Base-by-base conservation (phyloP, 345 rosid genomes). In the Sonneratia caseolaris region DNA sequence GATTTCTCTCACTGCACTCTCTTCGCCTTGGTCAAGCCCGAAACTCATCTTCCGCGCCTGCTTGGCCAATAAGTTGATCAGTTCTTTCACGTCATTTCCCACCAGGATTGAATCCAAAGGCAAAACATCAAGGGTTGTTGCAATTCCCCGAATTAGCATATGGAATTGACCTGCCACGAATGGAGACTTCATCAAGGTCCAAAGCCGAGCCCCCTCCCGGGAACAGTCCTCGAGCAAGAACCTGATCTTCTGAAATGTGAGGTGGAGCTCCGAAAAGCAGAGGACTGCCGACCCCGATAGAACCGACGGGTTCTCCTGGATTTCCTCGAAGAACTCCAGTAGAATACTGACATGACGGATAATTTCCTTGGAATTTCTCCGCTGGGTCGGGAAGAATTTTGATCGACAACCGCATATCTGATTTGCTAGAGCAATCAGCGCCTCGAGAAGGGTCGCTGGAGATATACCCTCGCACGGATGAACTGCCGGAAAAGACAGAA, bases 181-280 rank as follows among this genome's bases (percentile, higher is more conserved):
- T 49, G 79, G 68, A 3, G 88, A 87, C 80, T 82, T 87, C 88
- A 83, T 84, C 51, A 90, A 35, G 76, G 85, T 76, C 87, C 85
- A 85, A 0, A 85, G 55, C 69, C 77, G 82, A 0, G 87, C 88
- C 65, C 93, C 97, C 45, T 86, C 89, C 69, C 90, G 66, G 14
- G 88, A 76, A 70, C 91, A 87, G 69, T 93, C 98, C 76, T 90
- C 86, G 72, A 90, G 51, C 72, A 93, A 73, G 81, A 86, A 93
- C n/a, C 62, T 79, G 16, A 89, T 57, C 77, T 89, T 89, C 71
- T 93, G 98, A 76, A 86, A 85, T 7, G 87, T 70, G 27, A 84
- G 68, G 75, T 93, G 97, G 65, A 91, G 86, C 82, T 93, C 93
- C 1, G 82, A 82, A 75, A 93, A 84, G 73, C 78, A 86, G 14